Base-by-base conservation (phyloP, 2,329 filamentous ascomycete species). In the Ophiostoma tasmaniense region DNA sequence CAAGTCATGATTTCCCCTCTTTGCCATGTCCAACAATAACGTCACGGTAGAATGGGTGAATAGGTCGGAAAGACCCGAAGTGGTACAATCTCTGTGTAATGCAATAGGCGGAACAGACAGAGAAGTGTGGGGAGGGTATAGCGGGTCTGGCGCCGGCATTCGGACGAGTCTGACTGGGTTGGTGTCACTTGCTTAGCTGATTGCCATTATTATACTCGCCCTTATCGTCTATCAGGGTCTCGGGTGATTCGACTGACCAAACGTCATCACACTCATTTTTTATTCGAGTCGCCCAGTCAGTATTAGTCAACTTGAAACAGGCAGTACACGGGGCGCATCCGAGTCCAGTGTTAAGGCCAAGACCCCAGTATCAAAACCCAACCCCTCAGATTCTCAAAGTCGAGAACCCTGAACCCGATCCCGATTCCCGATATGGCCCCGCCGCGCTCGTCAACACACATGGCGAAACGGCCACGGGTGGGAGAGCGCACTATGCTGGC, bases 31-130 rank as follows among this genome's bases (percentile, higher is more conserved):
- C 50, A 25, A 13, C n/a, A 25, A 25, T 25, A 28, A 55, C 22
- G n/a, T 55, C 50, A 55, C 22, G n/a, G 50, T 55, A 25, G 25
- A 25, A 7, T 17, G n/a, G 50, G 8, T 1, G 2, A 55, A 62
- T 30, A 11, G 59, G 20, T 64, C 61, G 61, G 61, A 64, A 64
- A 64, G 33, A 37, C 61, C 61, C 61, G 61, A 64, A 22, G 61
- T 62, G 17, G 59, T 30, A 62, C 59, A 35, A 64, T 61, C 20
- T 10, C 20, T 39, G 61, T 64, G 10, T 39, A 64, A 64, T 64
- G 59, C 30, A 20, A 62, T 62, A 37, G 59, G 59, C 30, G 59
- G 59, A 35, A 22, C n/a, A 33, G 5, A 55, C 50, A 55, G 6
- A 55, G 17, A 6, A 14, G 52, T 59, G 52, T 30, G 55, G 55